These are phyloP conservation scores for Naematelia aurantialba DNA, from an alignment of 768 basidiomycete genomes.

Conservation along the genomic window DNA sequence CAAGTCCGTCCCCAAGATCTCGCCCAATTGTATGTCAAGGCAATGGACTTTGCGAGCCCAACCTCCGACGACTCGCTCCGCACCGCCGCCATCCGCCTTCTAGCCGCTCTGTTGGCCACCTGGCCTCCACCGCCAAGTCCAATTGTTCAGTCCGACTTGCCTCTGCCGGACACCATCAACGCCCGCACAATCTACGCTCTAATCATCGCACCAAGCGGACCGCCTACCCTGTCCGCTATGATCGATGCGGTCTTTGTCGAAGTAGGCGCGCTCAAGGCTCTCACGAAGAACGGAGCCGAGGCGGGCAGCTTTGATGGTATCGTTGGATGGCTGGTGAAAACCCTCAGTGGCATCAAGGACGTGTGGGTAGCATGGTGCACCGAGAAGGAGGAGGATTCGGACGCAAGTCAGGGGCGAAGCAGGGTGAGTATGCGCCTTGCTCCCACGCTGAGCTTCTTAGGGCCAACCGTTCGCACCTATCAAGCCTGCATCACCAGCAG, in stretches of 20 bases:
- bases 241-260: constrained; percentile 54
- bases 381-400: constrained; percentile 13
- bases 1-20: constrained; percentile 3
- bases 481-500: constrained; percentile 21
- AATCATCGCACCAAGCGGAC: constrained; percentile 13
- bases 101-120: constrained; percentile 30
- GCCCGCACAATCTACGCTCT: constrained; percentile 22
- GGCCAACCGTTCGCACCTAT: constrained; percentile 27
- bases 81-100: constrained; percentile 33
- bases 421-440: constrained; percentile 8
- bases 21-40: constrained; percentile 20
- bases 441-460: background rate
- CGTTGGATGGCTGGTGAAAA: constrained; percentile 40
- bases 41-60: constrained; percentile 22
- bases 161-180: constrained; percentile 23
- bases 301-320: constrained; percentile 31
- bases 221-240: background rate
- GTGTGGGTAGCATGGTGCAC: constrained; percentile 43
- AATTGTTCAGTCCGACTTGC: background rate
- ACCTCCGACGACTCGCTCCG: constrained; percentile 18
- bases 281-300: constrained; percentile 51
- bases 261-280: constrained; percentile 80
- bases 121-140: constrained; percentile 19
- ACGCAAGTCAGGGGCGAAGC: constrained; percentile 9
- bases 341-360: constrained; percentile 15